Evolutionary conservation across 2,329 filamentous ascomycete genomes (phyloP).

Genomic region (Dothideomycetes sp.): DNA sequence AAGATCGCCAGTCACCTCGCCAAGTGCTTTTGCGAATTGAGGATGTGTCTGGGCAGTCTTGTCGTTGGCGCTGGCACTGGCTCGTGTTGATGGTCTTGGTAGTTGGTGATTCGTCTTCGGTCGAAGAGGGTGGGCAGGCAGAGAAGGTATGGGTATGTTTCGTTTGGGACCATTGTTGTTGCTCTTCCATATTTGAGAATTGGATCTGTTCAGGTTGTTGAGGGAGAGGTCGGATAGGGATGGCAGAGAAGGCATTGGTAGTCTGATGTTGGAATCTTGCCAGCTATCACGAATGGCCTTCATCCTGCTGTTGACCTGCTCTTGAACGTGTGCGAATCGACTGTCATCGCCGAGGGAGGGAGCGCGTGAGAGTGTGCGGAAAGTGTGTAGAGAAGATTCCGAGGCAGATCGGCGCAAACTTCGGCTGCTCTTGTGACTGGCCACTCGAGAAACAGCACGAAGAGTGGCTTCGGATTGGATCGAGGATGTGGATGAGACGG

Average conservation of each 20-base stretch:
- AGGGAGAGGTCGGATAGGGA: constrained; percentile 38
- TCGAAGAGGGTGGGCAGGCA: constrained; percentile 4
- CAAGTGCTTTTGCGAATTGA: constrained; percentile 49
- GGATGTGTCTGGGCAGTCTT: constrained; percentile 34
- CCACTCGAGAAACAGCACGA: constrained; percentile 8
- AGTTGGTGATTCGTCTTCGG: not conserved
- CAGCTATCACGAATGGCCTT: constrained; percentile 86
- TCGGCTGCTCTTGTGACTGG: constrained; percentile 3
- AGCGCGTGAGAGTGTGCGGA: constrained; percentile 64
- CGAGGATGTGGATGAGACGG: not conserved
- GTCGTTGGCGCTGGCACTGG: constrained; percentile 3
- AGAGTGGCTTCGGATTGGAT: not conserved
- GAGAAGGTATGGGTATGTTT: not conserved
- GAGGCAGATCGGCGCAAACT: constrained; percentile 55
- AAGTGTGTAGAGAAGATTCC: constrained; percentile 66
- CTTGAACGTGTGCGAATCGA: constrained; percentile 68
- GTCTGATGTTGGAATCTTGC: constrained; percentile 70
- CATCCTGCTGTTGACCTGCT: constrained; percentile 78
- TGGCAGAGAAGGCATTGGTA: constrained; percentile 33
- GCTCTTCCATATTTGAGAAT: not conserved
- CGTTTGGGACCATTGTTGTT: not conserved
- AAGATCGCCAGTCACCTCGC: constrained; percentile 69
- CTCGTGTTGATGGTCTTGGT: constrained; percentile 8
- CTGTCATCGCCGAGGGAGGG: constrained; percentile 80
- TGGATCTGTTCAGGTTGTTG: not conserved